A percentile compares a stretch with the other conserved stretches of the same genome.
These are phyloP conservation scores for Cucumis melo DNA, from an alignment of 306 rosid species.

Conservation along the genomic window DNA sequence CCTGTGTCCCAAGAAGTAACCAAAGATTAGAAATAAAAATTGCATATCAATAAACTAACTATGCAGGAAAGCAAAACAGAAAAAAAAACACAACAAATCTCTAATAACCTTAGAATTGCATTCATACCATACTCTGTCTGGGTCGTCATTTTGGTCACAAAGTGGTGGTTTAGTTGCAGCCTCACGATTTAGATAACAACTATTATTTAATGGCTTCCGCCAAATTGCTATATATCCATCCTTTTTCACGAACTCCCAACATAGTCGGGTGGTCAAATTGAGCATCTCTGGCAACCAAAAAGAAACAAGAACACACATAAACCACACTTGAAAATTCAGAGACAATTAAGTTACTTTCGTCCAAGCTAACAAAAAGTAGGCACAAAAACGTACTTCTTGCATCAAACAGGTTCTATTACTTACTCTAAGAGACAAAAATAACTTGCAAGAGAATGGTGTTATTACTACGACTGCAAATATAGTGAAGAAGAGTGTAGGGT, in stretches of 20 bases:
- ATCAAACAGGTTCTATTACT: neutral
- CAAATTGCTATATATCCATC: conserved; percentile 81
- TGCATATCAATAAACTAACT: neutral
- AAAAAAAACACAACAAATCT: neutral
- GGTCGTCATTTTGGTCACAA: conserved; percentile 62
- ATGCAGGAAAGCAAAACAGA: neutral
- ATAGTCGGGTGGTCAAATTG: conserved; percentile 47
- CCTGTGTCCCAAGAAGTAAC: conserved; percentile 29
- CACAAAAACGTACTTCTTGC: neutral
- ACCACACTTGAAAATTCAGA: neutral
- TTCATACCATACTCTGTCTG: conserved; percentile 72
- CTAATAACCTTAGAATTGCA: neutral
- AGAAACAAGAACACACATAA: conserved; percentile 1
- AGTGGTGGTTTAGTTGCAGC: conserved; percentile 44
- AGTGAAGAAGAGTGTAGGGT: neutral
- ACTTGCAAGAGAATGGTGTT: neutral
- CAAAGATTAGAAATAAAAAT: neutral
- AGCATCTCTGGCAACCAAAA: conserved; percentile 46
- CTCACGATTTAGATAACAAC: conserved; percentile 61
- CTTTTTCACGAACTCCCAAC: conserved; percentile 77
- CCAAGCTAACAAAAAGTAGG: neutral
- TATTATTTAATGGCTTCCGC: conserved; percentile 67
- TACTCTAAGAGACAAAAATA: neutral
- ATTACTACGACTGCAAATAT: neutral
- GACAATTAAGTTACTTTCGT: neutral